A percentile compares a stretch with the other conserved stretches of the same genome.
Conservation (phyloP, 257 asterid genomes). For the Nicotiana sylvestris region DNA sequence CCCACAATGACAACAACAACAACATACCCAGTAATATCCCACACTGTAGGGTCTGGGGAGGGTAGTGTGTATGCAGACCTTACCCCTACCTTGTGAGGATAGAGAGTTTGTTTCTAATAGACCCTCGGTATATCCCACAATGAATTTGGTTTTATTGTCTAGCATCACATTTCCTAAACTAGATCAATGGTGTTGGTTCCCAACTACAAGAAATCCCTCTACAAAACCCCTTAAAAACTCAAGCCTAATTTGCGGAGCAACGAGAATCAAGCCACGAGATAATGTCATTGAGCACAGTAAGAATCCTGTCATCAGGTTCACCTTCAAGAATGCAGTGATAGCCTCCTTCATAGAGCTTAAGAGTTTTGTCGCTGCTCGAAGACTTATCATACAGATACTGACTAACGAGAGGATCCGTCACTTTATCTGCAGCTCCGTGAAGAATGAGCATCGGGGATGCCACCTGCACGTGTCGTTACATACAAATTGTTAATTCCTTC, state of each 20-base stretch:
- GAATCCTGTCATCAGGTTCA: constrained; percentile 86
- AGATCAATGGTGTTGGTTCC: constrained; percentile 4
- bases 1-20: no score
- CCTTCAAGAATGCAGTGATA: constrained; percentile 97
- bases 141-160: background rate
- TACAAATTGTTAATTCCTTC: background rate
- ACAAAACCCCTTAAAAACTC: background rate
- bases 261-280: constrained; percentile 80
- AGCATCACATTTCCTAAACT: background rate
- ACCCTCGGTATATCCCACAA: background rate
- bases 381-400: constrained; percentile 61
- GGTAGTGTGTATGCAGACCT: no score
- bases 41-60: no score
- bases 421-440: constrained; percentile 92
- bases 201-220: background rate
- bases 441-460: constrained; percentile 76
- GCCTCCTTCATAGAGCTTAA: constrained; percentile 81
- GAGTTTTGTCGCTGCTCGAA: constrained; percentile 68
- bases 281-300: constrained; percentile 66
- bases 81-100: no score
- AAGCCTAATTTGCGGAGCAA: constrained; percentile 32
- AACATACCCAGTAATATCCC: no score
- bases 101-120: no score
- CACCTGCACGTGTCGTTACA: constrained; percentile 34
- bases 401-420: constrained; percentile 91